These are phyloP conservation scores for Chlorella sp. DNA, from an alignment of 139 green algal species.

Conservation along the genomic window DNA sequence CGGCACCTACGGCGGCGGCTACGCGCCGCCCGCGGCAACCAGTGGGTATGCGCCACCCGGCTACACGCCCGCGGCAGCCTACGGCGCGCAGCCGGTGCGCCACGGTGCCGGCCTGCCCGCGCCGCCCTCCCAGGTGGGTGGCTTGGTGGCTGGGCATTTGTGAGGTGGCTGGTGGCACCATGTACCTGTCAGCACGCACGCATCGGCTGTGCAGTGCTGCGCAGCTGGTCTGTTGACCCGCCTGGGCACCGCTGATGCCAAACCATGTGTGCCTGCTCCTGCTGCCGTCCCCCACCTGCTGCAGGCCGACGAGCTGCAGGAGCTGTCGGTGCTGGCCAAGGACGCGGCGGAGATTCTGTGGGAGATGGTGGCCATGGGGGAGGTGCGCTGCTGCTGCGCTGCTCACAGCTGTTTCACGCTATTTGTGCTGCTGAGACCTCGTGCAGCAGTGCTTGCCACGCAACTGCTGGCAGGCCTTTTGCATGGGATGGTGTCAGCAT, in stretches of 20 bases:
- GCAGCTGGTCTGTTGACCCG: no score
- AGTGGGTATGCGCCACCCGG: conserved; percentile 11
- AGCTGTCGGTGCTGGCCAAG: conserved; percentile 43
- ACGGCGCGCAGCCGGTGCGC: background rate
- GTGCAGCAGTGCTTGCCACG: no score
- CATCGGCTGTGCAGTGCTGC: no score
- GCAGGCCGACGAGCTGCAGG: conserved; percentile 59
- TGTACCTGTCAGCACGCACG: no score
- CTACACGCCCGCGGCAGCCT: background rate
- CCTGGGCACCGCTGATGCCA: no score
- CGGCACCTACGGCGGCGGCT: background rate
- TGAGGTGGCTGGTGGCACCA: no score
- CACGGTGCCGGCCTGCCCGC: background rate
- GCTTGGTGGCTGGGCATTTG: no score
- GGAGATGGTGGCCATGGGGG: conserved; percentile 69
- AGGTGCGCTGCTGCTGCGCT: conserved; percentile 4
- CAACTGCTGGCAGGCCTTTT: no score
- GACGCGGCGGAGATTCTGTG: conserved; percentile 67
- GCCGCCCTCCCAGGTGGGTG: conserved; percentile 12
- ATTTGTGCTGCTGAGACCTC: no score
- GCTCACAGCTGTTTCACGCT: no score
- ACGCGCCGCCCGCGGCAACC: conserved; percentile 5
- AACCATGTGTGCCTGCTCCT: no score
- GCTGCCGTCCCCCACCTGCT: background rate
- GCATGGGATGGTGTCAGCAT: no score